Evolutionary conservation across 495 filamentous ascomycete genomes (phyloP).

Genomic region (Aspergillus heteromorphus): DNA sequence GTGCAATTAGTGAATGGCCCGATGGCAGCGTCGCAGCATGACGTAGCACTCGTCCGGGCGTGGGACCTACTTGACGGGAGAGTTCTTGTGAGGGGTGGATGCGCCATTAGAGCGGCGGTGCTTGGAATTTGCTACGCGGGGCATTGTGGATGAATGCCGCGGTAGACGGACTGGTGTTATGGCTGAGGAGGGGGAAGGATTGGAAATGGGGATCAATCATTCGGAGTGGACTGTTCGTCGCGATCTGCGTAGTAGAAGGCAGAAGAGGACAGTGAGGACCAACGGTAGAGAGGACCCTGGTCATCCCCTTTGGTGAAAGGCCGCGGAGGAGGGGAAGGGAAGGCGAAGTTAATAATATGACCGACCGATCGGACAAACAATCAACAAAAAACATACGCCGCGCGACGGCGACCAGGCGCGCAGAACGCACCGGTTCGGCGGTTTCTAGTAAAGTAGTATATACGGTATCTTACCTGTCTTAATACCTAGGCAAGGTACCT

Average conservation of each 20-base stretch:
- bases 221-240: no score
- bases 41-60: not conserved
- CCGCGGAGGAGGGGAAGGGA: not conserved
- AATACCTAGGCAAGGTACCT: no score
- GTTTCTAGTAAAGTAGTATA: not conserved
- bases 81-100: slow-evolving; percentile 56
- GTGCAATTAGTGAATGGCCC: slow-evolving; percentile 7
- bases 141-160: slow-evolving; percentile 49
- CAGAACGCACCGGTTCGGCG: not conserved
- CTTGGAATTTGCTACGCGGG: slow-evolving; percentile 61
- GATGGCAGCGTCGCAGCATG: slow-evolving; percentile 3
- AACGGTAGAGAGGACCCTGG: no score
- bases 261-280: no score
- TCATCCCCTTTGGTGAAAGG: no score
- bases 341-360: not conserved
- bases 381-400: slow-evolving; percentile 38
- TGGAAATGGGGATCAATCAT: no score
- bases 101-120: slow-evolving; percentile 46
- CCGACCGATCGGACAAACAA: slow-evolving; percentile 15
- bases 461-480: not conserved
- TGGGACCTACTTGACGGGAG: slow-evolving; percentile 60
- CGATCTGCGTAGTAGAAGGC: no score
- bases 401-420: slow-evolving; percentile 10
- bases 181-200: slow-evolving; percentile 3
- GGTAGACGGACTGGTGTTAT: slow-evolving; percentile 16